Percentiles rank a stretch among this genome's conserved stretches.
These are phyloP conservation scores for Gamarada debralockiae DNA, from an alignment of 495 filamentous ascomycete genomes.

Conservation along the genomic window DNA sequence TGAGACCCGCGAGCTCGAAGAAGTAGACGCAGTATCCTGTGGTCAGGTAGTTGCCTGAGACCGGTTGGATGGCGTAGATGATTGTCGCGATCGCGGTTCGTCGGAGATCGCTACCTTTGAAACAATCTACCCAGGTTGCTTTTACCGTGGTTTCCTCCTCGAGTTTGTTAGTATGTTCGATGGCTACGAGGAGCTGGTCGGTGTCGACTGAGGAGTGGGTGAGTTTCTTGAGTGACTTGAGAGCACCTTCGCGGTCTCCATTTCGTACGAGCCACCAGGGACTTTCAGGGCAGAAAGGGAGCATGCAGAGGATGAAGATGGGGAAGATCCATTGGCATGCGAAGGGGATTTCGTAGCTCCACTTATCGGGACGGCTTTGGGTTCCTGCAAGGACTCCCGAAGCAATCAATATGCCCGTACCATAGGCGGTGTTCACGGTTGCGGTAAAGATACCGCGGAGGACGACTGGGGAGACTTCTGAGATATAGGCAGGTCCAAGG, in stretches of 20 bases:
- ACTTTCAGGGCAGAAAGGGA: conserved; percentile 65
- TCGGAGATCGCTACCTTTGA: conserved; percentile 59
- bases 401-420: conserved; percentile 58
- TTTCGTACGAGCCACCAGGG: conserved; percentile 26
- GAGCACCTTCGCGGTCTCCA: conserved; percentile 58
- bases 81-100: conserved; percentile 70
- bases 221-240: conserved; percentile 46
- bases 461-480: neutral
- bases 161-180: neutral
- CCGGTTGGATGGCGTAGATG: conserved; percentile 49
- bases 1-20: conserved; percentile 49
- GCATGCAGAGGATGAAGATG: conserved; percentile 46
- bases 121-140: conserved; percentile 56
- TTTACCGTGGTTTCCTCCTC: neutral
- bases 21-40: conserved; percentile 69
- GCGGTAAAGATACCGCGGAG: conserved; percentile 56
- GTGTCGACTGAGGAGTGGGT: neutral
- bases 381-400: conserved; percentile 10
- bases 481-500: no score
- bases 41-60: conserved; percentile 28
- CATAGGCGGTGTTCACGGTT: conserved; percentile 68
- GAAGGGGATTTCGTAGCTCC: conserved; percentile 28
- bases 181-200: conserved; percentile 2
- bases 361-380: conserved; percentile 41
- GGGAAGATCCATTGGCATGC: conserved; percentile 65